Evolutionary conservation across 495 filamentous ascomycete species (phyloP), one percentile per base, ranked within the genome.

Genomic region (Cercophora scortea): DNA sequence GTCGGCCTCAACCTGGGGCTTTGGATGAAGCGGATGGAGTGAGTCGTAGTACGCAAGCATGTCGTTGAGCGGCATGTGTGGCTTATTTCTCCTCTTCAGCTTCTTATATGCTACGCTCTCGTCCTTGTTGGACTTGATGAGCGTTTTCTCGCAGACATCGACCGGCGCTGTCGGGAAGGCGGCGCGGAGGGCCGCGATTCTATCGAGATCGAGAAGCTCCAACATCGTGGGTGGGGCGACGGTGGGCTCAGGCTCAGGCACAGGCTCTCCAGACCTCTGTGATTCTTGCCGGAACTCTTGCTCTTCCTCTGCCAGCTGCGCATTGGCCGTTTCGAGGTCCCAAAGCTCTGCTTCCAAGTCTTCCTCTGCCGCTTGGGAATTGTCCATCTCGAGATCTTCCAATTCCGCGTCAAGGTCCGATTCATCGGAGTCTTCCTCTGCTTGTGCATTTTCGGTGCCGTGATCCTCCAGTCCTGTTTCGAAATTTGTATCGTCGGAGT

Each of bases 151-250:
- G 19, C 70, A 69, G 12, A 60, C 50, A 1, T 47, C 54, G 9
- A 54, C 50, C 4, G 64, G 54, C 1, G 52, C 66, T 0, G 45
- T 58, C 8, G 70, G 69, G 32, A 73, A 74, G 0, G 71, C 68
- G 6, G 56, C 54, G 17, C 56, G 66, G 13, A 76, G 52, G 10
- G 58, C 54, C 10, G 63, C 56, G 41, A 70, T 59, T 15, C 65
- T 69, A 42, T 69, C 64, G 0, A 61, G 46, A 2, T 53, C 54
- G 11, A 55, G 15, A 4, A 62, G 50, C 25, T 62, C 53, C 1
- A 65, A 45, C 25, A 25, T 25, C 25, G 25, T 25, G 25, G 25
- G 25, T 25, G 25, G 25, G 25, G 25, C 25, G 25, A 25, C 25
- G 5, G 25, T 5, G 25, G 5, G 25, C 5, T 25, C 25, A 5